A percentile compares a stretch with the other conserved stretches of the same genome.
Conservation (phyloP, 2,329 filamentous ascomycete species). For the Hypocreales sp. region DNA sequence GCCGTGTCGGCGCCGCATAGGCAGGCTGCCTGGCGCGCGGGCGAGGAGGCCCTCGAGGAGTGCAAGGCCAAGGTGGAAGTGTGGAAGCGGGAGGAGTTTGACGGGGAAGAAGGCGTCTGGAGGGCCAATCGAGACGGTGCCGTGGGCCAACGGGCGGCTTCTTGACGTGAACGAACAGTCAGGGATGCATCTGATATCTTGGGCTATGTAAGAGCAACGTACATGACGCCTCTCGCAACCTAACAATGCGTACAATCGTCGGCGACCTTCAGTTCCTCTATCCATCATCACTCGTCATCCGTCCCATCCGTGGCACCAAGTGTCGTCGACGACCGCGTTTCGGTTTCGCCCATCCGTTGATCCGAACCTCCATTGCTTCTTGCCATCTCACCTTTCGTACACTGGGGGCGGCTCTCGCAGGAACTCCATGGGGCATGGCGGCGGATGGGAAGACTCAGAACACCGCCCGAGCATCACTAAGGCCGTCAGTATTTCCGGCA, state of each 20-base stretch:
- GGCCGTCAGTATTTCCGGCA: no score
- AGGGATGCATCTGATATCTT: no score
- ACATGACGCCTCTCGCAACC: no score
- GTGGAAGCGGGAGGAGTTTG: slow-evolving; percentile 89
- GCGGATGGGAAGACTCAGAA: slow-evolving; percentile 10
- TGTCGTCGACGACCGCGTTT: no score
- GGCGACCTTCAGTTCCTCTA: neutral
- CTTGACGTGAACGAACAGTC: no score
- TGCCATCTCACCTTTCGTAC: slow-evolving; percentile 15
- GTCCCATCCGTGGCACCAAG: no score
- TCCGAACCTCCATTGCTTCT: no score
- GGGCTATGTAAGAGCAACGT: no score
- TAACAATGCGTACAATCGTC: neutral
- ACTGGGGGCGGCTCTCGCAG: slow-evolving; percentile 20
- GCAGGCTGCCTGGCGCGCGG: slow-evolving; percentile 71
- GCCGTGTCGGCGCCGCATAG: slow-evolving; percentile 74
- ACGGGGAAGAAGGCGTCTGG: slow-evolving; percentile 65
- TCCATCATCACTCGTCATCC: neutral
- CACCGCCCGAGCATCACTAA: slow-evolving; percentile 20
- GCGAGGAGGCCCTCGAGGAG: slow-evolving; percentile 75
- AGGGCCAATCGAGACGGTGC: slow-evolving; percentile 70
- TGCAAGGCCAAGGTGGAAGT: slow-evolving; percentile 84
- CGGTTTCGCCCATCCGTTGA: no score
- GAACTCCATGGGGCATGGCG: slow-evolving; percentile 21
- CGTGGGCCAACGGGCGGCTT: slow-evolving; percentile 31